Conservation (phyloP, 805 yeast genomes). For the Barnettozyma siamensis region DNA sequence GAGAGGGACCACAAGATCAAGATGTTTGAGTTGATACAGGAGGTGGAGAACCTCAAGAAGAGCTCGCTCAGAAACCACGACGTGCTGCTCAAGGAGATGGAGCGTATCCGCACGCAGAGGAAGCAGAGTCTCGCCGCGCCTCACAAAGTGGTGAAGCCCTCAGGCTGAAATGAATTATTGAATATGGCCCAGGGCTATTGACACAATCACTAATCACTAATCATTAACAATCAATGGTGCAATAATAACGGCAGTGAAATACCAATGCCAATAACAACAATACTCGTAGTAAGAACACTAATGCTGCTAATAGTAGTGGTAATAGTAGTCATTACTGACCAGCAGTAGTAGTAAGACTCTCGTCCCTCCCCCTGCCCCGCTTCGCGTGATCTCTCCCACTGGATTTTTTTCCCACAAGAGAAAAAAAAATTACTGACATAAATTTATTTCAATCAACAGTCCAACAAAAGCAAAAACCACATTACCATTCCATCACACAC, state of each 20-base stretch:
- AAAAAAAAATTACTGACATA: too few relatives aligned
- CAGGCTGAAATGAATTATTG: too few relatives aligned
- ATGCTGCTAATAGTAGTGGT: too few relatives aligned
- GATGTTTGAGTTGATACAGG: slow-evolving; percentile 20
- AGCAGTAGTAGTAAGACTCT: neutral
- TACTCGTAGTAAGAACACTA: too few relatives aligned
- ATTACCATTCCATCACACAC: neutral
- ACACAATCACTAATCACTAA: too few relatives aligned
- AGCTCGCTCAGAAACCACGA: slow-evolving; percentile 4
- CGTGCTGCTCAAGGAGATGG: slow-evolving; percentile 3
- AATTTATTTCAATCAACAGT: too few relatives aligned
- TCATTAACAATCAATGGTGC: too few relatives aligned
- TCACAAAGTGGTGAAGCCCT: neutral
- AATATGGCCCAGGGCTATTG: too few relatives aligned
- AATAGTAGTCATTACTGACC: neutral
- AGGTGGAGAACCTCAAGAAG: slow-evolving; percentile 11
- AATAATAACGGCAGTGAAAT: too few relatives aligned
- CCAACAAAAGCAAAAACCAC: too few relatives aligned
- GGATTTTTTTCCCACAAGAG: neutral
- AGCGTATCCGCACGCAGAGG: slow-evolving; percentile 5
- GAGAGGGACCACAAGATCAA: slow-evolving; percentile 25
- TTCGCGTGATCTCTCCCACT: neutral
- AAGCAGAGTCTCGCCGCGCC: slow-evolving; percentile 5
- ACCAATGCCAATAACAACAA: too few relatives aligned
- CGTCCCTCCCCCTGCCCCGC: neutral